These are phyloP conservation scores for Daldinia concentrica DNA, from an alignment of 495 filamentous ascomycete genomes.

Conservation along the genomic window DNA sequence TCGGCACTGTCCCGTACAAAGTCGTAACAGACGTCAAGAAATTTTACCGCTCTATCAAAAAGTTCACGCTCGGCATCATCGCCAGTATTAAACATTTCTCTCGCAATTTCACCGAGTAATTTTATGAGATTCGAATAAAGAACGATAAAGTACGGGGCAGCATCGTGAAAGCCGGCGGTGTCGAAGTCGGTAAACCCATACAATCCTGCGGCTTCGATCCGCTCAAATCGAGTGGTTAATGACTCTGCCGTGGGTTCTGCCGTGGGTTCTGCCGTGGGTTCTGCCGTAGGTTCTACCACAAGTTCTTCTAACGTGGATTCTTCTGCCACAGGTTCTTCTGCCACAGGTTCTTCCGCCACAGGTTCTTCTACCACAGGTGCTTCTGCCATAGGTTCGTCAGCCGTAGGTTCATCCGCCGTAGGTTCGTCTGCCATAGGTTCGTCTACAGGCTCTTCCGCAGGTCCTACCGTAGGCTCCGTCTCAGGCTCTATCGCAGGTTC, in stretches of 20 bases:
- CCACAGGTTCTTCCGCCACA: background rate
- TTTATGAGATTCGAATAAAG: background rate
- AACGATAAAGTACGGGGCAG: background rate
- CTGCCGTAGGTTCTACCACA: background rate
- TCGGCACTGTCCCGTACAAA: background rate
- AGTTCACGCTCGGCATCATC: background rate
- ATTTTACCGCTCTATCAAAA: slow-evolving; percentile 2
- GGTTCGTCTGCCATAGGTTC: background rate
- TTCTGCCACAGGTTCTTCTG: background rate
- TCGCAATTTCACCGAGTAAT: background rate
- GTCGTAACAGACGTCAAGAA: slow-evolving; percentile 7
- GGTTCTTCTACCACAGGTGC: background rate
- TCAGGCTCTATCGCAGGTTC: background rate
- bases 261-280: background rate
- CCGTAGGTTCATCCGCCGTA: background rate
- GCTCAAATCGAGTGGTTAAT: background rate
- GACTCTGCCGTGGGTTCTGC: background rate
- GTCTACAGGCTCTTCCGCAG: no score
- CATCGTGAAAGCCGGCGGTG: background rate
- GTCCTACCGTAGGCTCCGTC: no score
- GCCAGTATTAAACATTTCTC: background rate
- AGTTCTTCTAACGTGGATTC: no score
- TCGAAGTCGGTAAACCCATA: slow-evolving; percentile 9
- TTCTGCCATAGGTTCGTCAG: background rate
- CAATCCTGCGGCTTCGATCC: slow-evolving; percentile 2